These are phyloP conservation scores for Sporisorium sorghi DNA, from an alignment of 1,284 basidiomycete genomes.

Conservation along the genomic window DNA sequence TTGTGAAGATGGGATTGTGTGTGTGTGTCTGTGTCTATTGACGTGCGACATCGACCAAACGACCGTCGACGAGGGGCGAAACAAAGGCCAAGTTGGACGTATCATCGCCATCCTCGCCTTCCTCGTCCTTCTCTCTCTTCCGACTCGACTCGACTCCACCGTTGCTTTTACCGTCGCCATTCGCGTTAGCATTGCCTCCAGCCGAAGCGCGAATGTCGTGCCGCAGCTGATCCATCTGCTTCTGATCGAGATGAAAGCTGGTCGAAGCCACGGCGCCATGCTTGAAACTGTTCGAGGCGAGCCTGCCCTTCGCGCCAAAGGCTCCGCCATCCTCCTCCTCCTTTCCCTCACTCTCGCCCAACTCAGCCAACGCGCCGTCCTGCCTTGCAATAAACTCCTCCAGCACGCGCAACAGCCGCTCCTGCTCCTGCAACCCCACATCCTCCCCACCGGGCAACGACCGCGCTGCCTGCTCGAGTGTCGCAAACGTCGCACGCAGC, in stretches of 20 bases:
- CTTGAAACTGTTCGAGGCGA: slow-evolving; percentile 6
- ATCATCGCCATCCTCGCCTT: slow-evolving; percentile 30
- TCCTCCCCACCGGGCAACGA: slow-evolving; percentile 28
- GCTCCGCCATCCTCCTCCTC: slow-evolving; percentile 3
- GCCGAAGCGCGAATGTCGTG: slow-evolving; percentile 24
- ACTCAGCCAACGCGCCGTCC: slow-evolving; percentile 3
- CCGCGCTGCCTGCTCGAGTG: slow-evolving; percentile 28
- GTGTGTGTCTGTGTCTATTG: background rate
- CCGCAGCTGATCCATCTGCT: slow-evolving; percentile 33
- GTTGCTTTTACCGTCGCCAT: background rate
- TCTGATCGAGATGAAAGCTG: slow-evolving; percentile 25
- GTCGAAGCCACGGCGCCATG: slow-evolving; percentile 27
- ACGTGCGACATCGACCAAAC: slow-evolving; percentile 55
- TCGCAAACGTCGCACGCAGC: slow-evolving; percentile 13
- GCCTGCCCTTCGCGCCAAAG: slow-evolving; percentile 2
- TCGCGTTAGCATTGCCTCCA: background rate
- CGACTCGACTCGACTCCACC: background rate
- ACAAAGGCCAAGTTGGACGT: slow-evolving; percentile 55
- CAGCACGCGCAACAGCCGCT: slow-evolving; percentile 8
- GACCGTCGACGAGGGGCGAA: slow-evolving; percentile 55
- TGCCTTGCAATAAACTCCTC: slow-evolving; percentile 19
- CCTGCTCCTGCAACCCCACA: slow-evolving; percentile 26
- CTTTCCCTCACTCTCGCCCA: background rate
- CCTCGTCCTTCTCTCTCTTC: background rate
- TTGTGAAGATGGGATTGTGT: slow-evolving; percentile 1